Evolutionary conservation across 208 protist genomes (phyloP).

Genomic region (Zelonia costaricensis): DNA sequence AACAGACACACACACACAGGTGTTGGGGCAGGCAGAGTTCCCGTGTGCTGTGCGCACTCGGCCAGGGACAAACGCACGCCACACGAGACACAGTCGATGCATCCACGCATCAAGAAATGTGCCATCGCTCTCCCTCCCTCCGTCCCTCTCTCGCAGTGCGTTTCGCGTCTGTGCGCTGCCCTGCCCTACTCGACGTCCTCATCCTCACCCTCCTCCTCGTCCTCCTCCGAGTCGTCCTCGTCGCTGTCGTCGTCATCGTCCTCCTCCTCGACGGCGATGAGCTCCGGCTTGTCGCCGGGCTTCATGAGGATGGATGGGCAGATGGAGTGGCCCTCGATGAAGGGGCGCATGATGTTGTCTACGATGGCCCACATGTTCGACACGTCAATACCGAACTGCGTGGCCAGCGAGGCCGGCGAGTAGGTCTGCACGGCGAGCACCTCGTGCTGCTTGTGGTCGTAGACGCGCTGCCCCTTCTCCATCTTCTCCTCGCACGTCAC

Average conservation of each 20-base stretch:
- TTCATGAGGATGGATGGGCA: constrained; percentile 66
- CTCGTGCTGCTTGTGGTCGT: constrained; percentile 51
- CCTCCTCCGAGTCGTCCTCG: constrained; percentile 63
- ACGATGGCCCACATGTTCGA: constrained; percentile 82
- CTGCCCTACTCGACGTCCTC: constrained; percentile 58
- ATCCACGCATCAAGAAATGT: too few species aligned
- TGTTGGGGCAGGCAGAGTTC: too few species aligned
- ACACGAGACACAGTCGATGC: too few species aligned
- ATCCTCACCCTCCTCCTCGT: constrained; percentile 48
- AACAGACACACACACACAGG: too few species aligned
- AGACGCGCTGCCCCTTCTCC: constrained; percentile 29
- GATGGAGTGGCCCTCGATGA: constrained; percentile 51
- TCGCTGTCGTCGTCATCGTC: constrained; percentile 81
- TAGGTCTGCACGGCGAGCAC: constrained; percentile 66
- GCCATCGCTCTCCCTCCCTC: too few species aligned
- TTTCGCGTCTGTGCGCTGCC: too few species aligned
- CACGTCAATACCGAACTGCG: constrained; percentile 68
- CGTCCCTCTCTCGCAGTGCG: too few species aligned
- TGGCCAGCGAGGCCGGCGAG: constrained; percentile 48
- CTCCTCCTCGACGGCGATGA: constrained; percentile 48
- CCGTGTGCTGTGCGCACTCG: too few species aligned
- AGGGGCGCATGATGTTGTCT: constrained; percentile 62
- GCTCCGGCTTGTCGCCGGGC: constrained; percentile 46
- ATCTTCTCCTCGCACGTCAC: constrained; percentile 54
- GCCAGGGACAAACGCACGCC: too few species aligned